phyloP scores from a whole-genome alignment of 352 stramenopile genomes.

The Elongisporangium senticosum region DNA sequence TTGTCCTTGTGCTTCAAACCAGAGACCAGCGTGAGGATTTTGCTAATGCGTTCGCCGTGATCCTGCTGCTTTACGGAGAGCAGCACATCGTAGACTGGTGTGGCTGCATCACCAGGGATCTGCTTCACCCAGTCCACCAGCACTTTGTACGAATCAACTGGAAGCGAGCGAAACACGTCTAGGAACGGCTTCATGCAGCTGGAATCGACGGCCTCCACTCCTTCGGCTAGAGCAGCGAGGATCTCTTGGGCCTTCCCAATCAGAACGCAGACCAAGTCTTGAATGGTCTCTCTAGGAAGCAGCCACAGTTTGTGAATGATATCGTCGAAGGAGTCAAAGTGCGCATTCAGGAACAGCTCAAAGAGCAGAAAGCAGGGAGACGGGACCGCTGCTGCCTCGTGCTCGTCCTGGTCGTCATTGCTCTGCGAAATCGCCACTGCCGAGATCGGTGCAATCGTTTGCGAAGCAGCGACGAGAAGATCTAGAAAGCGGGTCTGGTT shows the following conservation, averaged over 20 bases:
- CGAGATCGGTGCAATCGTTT: not conserved
- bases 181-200: conserved; percentile 29
- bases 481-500: conserved; percentile 32
- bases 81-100: conserved; percentile 37
- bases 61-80: conserved; percentile 13
- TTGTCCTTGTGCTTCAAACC: conserved; percentile 37
- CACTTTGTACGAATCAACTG: conserved; percentile 14
- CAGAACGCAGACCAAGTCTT: conserved; percentile 22
- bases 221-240: conserved; percentile 29
- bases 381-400: not conserved
- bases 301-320: conserved; percentile 43
- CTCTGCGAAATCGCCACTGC: conserved; percentile 1
- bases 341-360: conserved; percentile 39
- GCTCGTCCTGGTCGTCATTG: conserved; percentile 7
- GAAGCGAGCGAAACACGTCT: conserved; percentile 25
- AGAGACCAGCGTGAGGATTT: conserved; percentile 37
- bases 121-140: conserved; percentile 43
- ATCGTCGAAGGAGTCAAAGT: conserved; percentile 24
- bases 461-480: conserved; percentile 16
- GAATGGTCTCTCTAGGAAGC: conserved; percentile 15
- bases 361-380: conserved; percentile 34
- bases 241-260: conserved; percentile 23
- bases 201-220: conserved; percentile 24
- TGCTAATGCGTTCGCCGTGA: conserved; percentile 8
- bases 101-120: conserved; percentile 25